Base-by-base conservation (phyloP, 2,329 filamentous ascomycete genomes). In the Ilyonectria robusta region DNA sequence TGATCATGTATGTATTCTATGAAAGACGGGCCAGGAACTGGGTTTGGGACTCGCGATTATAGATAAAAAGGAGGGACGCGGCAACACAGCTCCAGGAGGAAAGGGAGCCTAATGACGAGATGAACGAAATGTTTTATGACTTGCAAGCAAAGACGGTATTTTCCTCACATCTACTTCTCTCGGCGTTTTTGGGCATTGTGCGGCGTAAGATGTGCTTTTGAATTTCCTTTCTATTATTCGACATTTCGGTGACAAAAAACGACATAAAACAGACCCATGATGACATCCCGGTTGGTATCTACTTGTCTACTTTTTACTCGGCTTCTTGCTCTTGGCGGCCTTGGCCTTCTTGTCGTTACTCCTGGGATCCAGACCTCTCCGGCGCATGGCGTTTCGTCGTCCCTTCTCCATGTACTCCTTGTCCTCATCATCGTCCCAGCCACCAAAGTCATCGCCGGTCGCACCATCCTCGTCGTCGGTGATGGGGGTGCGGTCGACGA, bases 391-490 rank as follows among this genome's bases (percentile, higher is more conserved):
- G 75, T 92, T 94, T 71, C 89, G 88, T 84, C 91, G 90, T n/a
- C 90, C 92, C 74, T 89, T 89, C 76, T 92, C 87, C 48, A 95
- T 94, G 77, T 92, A 91, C 73, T 89, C 86, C 73, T 86, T 81
- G 76, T 95, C 93, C 77, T 91, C 91, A 0, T 91, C 89, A 0
- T 94, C 92, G 67, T 94, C 89, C 78, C 93, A 95, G 1, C 88
- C 91, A 57, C 90, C 92, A 78, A 95, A 95, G 55, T 84, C 84
- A 66, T 89, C 88, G 37, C 83, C 84, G 66, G 88, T 86, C 8
- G 78, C 80, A 17, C 85, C 78, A 13, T 86, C 80, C n/a, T 84
- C 83, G 48, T 85, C 80, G 54, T 78, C 79, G 13, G 83, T 78
- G 63, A 94, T 90, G 13, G 92, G 93, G 2, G 91, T 89, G 84